These are phyloP conservation scores for Diaporthe destruens DNA, from an alignment of 2,329 filamentous ascomycete genomes.

Conservation along the genomic window DNA sequence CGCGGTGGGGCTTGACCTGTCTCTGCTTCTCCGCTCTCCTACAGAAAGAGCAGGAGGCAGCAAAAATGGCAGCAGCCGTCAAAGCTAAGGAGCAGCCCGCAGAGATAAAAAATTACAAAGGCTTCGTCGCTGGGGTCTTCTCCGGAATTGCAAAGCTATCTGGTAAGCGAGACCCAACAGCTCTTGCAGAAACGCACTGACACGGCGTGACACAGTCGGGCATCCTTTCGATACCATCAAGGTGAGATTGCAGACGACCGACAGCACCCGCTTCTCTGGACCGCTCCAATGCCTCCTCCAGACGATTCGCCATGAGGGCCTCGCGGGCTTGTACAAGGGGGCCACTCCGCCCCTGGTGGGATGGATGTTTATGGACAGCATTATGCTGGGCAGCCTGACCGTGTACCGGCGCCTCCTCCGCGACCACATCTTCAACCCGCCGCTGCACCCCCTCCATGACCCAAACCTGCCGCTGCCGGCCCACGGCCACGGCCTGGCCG, in stretches of 20 bases:
- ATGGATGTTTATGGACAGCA: constrained; percentile 95
- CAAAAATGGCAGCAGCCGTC: constrained; percentile 35
- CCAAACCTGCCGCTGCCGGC: constrained; percentile 70
- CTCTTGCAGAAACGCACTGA: background rate
- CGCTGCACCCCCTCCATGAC: constrained; percentile 51
- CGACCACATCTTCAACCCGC: constrained; percentile 79
- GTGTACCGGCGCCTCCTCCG: constrained; percentile 88
- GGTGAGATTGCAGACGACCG: constrained; percentile 91
- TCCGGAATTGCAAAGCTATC: constrained; percentile 91
- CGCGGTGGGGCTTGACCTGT: background rate
- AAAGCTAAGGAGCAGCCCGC: constrained; percentile 50
- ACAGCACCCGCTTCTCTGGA: constrained; percentile 81
- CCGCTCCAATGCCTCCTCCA: constrained; percentile 87
- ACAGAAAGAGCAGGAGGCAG: constrained; percentile 13
- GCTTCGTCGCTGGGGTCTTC: constrained; percentile 97
- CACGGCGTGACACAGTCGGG: constrained; percentile 59
- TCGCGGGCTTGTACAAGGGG: constrained; percentile 92
- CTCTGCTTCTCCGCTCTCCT: constrained; percentile 9
- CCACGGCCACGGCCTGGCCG: constrained; percentile 88
- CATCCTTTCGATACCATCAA: constrained; percentile 96
- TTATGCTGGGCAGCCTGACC: constrained; percentile 92
- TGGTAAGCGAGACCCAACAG: constrained; percentile 66
- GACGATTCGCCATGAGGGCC: constrained; percentile 87
- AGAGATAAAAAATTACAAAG: constrained; percentile 78
- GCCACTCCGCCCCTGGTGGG: constrained; percentile 91